Evolutionary conservation across 2,329 filamentous ascomycete species (phyloP).

Genomic region (Diplocarpon rosae): DNA sequence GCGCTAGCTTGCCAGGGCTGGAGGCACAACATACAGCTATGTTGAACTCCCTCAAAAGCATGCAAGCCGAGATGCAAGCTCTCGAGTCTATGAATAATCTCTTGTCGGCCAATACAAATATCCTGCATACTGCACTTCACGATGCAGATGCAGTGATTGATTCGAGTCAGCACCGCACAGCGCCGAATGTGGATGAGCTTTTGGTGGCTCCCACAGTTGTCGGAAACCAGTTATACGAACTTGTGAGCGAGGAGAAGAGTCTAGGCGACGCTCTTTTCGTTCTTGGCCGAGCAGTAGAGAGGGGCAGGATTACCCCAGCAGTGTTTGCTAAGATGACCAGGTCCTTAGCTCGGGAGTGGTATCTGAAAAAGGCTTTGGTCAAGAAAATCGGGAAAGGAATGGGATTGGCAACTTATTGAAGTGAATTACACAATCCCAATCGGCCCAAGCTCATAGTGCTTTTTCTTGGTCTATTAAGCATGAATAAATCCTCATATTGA

Average conservation of each 20-base stretch:
- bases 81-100: slow-evolving; percentile 60
- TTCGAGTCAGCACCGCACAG: slow-evolving; percentile 54
- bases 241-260: slow-evolving; percentile 80
- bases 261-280: slow-evolving; percentile 81
- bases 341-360: slow-evolving; percentile 67
- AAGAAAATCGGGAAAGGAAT: slow-evolving; percentile 69
- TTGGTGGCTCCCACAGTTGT: slow-evolving; percentile 91
- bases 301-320: slow-evolving; percentile 57
- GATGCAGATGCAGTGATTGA: slow-evolving; percentile 71
- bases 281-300: slow-evolving; percentile 62
- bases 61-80: slow-evolving; percentile 64
- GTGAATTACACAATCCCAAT: slow-evolving; percentile 1
- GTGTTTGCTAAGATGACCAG: slow-evolving; percentile 72
- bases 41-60: slow-evolving; percentile 51
- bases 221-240: slow-evolving; percentile 79
- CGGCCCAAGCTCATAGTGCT: not conserved
- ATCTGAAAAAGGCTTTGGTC: slow-evolving; percentile 70
- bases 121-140: slow-evolving; percentile 65
- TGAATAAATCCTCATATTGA: slow-evolving; percentile 1
- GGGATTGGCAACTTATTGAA: slow-evolving; percentile 40
- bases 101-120: slow-evolving; percentile 64
- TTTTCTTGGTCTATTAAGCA: not conserved
- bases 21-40: slow-evolving; percentile 72
- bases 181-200: slow-evolving; percentile 77
- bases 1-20: slow-evolving; percentile 62